A percentile compares a stretch with the other conserved stretches of the same genome.
Evolutionary conservation across 1,284 basidiomycete species (phyloP).

Genomic region (Athelia sp.): DNA sequence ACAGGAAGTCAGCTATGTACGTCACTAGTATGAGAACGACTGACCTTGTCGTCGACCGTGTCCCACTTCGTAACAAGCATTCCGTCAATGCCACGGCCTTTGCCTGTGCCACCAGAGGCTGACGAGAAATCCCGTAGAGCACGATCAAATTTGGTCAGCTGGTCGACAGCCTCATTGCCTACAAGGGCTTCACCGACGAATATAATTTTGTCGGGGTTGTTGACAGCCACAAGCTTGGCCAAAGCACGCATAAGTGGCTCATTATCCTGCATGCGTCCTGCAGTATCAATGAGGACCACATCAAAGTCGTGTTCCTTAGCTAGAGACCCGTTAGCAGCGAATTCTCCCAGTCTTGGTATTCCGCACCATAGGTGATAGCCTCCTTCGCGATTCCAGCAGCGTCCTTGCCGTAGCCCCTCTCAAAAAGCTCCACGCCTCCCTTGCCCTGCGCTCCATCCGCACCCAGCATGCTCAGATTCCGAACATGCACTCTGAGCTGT

Average conservation of each 20-base stretch:
- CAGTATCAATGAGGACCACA: slow-evolving; percentile 94
- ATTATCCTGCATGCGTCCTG: slow-evolving; percentile 98
- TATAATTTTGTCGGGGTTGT: slow-evolving; percentile 92
- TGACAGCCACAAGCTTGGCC: slow-evolving; percentile 92
- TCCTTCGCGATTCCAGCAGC: slow-evolving; percentile 97
- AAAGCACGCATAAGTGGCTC: slow-evolving; percentile 96
- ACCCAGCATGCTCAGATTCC: slow-evolving; percentile 88
- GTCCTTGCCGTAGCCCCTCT: slow-evolving; percentile 97
- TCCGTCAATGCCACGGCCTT: slow-evolving; percentile 88
- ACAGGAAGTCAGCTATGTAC: slow-evolving; percentile 13
- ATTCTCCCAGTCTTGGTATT: slow-evolving; percentile 1
- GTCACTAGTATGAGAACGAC: slow-evolving; percentile 9
- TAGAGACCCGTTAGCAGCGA: slow-evolving; percentile 22
- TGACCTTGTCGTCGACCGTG: slow-evolving; percentile 89
- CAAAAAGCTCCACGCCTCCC: slow-evolving; percentile 86
- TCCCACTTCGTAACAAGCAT: slow-evolving; percentile 98
- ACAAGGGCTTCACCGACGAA: slow-evolving; percentile 96
- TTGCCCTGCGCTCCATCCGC: slow-evolving; percentile 68
- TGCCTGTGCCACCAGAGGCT: slow-evolving; percentile 52
- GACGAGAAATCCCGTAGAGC: slow-evolving; percentile 86
- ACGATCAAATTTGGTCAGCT: slow-evolving; percentile 91
- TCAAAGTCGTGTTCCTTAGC: slow-evolving; percentile 86
- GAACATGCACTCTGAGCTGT: slow-evolving; percentile 94
- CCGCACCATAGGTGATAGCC: slow-evolving; percentile 82
- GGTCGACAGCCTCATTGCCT: slow-evolving; percentile 96